A percentile compares a stretch with the other conserved stretches of the same genome.
Conservation (phyloP, 2,329 filamentous ascomycete genomes). For the Microascus cirrosus region DNA sequence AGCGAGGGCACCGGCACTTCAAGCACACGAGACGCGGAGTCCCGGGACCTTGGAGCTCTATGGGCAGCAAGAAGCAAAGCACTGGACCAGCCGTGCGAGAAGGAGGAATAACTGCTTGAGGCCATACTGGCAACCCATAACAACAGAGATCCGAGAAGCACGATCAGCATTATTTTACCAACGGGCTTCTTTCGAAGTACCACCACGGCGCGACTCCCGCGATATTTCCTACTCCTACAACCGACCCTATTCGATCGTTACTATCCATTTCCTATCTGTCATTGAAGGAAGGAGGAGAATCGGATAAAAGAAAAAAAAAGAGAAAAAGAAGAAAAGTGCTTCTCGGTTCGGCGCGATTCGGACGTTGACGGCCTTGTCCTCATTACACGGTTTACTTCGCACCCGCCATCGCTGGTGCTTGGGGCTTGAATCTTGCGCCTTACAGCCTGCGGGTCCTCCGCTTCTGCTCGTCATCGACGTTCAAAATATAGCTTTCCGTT, state of each 20-base stretch:
- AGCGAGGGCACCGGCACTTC: slow-evolving; percentile 47
- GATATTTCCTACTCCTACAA: slow-evolving; percentile 7
- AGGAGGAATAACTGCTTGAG: neutral
- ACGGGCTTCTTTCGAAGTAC: neutral
- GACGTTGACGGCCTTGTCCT: neutral
- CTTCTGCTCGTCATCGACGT: neutral
- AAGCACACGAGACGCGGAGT: slow-evolving; percentile 55
- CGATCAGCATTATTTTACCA: neutral
- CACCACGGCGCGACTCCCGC: neutral
- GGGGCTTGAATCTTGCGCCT: neutral
- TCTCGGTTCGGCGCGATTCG: neutral
- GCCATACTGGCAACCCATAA: slow-evolving; percentile 9
- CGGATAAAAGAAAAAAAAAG: slow-evolving; percentile 6
- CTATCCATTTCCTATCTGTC: slow-evolving; percentile 13
- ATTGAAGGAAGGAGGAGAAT: slow-evolving; percentile 5
- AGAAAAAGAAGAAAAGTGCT: slow-evolving; percentile 5
- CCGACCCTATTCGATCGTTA: slow-evolving; percentile 22
- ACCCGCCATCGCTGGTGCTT: neutral
- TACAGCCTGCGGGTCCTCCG: neutral
- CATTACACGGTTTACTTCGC: neutral
- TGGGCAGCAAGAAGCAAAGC: slow-evolving; percentile 30
- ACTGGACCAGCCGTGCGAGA: neutral
- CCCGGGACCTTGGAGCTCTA: slow-evolving; percentile 54
- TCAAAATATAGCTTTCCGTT: neutral
- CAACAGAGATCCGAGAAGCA: neutral